Evolutionary conservation across 2,329 filamentous ascomycete species (phyloP), one percentile per base, ranked within the genome.

Genomic region (Aplosporella prunicola): DNA sequence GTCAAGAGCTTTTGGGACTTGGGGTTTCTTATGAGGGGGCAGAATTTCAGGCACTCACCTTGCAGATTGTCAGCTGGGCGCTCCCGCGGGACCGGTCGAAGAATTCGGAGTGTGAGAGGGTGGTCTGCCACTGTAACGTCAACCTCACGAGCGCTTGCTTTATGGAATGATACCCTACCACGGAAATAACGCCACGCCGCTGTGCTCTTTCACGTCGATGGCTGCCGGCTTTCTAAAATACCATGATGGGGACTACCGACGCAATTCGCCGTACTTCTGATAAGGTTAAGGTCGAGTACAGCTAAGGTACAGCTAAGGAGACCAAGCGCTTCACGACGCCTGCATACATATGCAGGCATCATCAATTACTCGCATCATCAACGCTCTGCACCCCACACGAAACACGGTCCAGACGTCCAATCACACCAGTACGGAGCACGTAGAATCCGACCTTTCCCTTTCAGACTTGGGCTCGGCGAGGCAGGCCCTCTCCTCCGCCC

Each of bases 101-200:
- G 33, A 44, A 34, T 44, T 41, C 43, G 42, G 46, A 44, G 35
- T 35, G 38, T 41, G 38, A 46, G 45, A 44, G 45, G 43, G 47
- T 46, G 45, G 44, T 41, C 41, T 40, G 48, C 43, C 47, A 46
- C 44, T 57, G 55, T 51, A 57, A 57, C 53, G 45, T 53, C 47
- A 51, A 44, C 47, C 42, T 51, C 45, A 15, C 45, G 44, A 48
- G 47, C 50, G 48, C 48, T 48, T 48, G 46, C 31, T 45, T 43
- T 45, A 14, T 43, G 43, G 46, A 52, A 55, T 56, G 50, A 46
- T 48, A 51, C 48, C 49, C 46, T 49, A 53, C 48, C 47, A 43
- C 48, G 40, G 45, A 44, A 40, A 46, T 34, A 38, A 44, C 43
- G 45, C 47, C 43, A 47, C 42, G 33, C 42, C 39, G 35, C 35